A percentile compares a stretch with the other conserved stretches of the same genome.
Conservation (phyloP, 2,329 filamentous ascomycete species). For the Hymenotorrendiella dingleyae region DNA sequence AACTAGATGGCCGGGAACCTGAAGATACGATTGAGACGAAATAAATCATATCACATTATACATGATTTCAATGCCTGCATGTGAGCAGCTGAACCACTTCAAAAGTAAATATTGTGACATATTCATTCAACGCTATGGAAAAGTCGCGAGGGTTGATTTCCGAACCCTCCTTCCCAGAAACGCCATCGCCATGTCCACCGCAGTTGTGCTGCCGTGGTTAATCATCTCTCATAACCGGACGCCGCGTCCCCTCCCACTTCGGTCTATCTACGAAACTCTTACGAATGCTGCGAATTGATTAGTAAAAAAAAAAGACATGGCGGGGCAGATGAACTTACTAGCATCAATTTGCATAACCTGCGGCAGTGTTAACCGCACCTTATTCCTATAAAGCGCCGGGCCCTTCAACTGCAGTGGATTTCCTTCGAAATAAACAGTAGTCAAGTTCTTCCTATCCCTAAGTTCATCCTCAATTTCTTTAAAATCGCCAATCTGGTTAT, state of each 20-base stretch:
- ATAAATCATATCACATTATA: background rate
- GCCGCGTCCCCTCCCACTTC: background rate
- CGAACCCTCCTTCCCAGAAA: background rate
- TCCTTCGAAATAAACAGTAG: conserved; percentile 94
- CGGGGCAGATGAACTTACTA: conserved; percentile 57
- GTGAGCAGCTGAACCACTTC: too few relatives aligned
- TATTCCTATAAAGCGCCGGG: conserved; percentile 89
- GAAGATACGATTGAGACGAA: background rate
- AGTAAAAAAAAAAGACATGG: background rate
- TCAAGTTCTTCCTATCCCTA: conserved; percentile 69
- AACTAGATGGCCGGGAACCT: background rate
- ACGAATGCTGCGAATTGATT: conserved; percentile 23
- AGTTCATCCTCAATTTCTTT: conserved; percentile 74
- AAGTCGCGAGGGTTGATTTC: too few relatives aligned
- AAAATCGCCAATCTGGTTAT: conserved; percentile 77
- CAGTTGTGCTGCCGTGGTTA: background rate
- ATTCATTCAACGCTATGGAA: too few relatives aligned
- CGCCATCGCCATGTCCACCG: conserved; percentile 6
- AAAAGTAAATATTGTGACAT: too few relatives aligned
- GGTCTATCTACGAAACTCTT: conserved; percentile 24
- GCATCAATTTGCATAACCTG: conserved; percentile 93
- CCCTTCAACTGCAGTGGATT: conserved; percentile 78
- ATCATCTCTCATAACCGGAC: background rate
- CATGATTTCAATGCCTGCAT: background rate
- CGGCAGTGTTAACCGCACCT: conserved; percentile 80